phyloP scores from a whole-genome alignment of 441 rosid genomes.

The Syzygium malaccense region DNA sequence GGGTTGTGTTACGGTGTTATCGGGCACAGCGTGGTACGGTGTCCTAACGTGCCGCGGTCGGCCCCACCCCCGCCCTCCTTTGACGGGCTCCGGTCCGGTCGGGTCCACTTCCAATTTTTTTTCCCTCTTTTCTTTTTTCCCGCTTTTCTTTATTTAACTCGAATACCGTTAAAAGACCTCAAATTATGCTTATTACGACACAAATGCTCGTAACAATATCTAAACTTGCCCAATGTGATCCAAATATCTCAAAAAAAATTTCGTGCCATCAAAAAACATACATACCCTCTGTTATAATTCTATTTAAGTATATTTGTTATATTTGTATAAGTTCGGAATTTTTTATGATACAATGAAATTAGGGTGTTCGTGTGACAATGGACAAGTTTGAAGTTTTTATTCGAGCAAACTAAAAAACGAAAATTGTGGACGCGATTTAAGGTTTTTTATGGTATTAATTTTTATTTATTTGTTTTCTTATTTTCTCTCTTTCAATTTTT shows the following conservation, averaged over 20 bases:
- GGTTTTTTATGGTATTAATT: no score
- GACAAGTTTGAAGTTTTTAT: no score
- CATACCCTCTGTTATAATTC: no score
- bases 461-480: not conserved
- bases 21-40: not conserved
- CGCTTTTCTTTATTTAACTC: not conserved
- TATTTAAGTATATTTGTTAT: rapidly evolving
- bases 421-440: no score
- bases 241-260: no score
- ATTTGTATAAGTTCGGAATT: rapidly evolving
- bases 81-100: not conserved
- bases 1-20: not conserved
- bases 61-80: not conserved
- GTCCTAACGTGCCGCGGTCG: not conserved
- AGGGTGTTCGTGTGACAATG: rapidly evolving
- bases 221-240: no score
- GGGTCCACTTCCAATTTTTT: not conserved
- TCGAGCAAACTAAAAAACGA: no score
- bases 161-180: no score
- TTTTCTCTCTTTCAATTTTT: not conserved
- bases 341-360: rapidly evolving
- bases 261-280: no score
- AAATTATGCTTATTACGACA: no score
- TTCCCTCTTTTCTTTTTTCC: not conserved
- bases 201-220: no score